Evolutionary conservation across 169 alveolate genomes (phyloP), one percentile per base, ranked within the genome.

Genomic region (Plasmodium ovale): DNA sequence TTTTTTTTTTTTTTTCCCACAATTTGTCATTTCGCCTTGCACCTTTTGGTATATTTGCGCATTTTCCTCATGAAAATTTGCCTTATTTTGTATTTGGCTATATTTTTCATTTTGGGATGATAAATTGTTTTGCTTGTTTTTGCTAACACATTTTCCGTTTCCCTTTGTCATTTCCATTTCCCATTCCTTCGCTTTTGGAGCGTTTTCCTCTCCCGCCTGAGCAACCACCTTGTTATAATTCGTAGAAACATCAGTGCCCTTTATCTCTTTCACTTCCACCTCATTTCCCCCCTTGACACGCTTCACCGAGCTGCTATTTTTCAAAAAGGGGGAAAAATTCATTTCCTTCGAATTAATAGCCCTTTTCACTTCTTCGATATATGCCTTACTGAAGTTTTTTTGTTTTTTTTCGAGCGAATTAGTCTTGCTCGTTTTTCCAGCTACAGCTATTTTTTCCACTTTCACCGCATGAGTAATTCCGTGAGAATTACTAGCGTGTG

Each of bases 351-450:
- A n/a, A 39, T 65, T 42, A 12, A 54, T 53, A 27, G 51, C 12
- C 16, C 44, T 64, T n/a, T 12, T 29, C 10, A 77, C 88, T 42
- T 65, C 90, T 31, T 82, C 71, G 31, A 42, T 39, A 1, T n/a
- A 10, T 10, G 2, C 44, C 9, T 33, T 62, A n/a, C n/a, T 6
- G 7, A 29, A 33, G 53, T 10, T 14, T 35, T 16, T 65, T 65
- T 27, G 0, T 60, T 60, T 14, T 37, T 64, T 2, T 6, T 23
- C 23, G n/a, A 21, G 5, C 31, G n/a, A 6, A 6, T 23, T 29
- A 60, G 2, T 27, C 12, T 16, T 65, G 29, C 4, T 12, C 16
- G 10, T 65, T 37, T 12, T 65, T 0, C 3, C 73, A 31, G 5
- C 29, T 33, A 4, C 14, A 65, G 21, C 23, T 5, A 14, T 62